phyloP scores from a whole-genome alignment of 805 yeast species.

The Candida michaelii region DNA sequence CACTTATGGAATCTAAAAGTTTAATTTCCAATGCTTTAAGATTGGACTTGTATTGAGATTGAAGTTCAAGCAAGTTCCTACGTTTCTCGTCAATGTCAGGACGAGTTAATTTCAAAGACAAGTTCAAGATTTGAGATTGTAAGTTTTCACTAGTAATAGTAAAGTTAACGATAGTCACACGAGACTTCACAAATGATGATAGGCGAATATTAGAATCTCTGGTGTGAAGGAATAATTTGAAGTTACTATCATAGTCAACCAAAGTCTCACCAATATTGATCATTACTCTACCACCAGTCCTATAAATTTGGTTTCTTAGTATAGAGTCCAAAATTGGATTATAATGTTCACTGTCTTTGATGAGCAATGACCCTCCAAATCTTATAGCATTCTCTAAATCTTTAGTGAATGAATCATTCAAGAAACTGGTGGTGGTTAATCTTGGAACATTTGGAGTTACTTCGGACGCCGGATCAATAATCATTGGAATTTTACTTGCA shows the following conservation, averaged over 20 bases:
- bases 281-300: slow-evolving; percentile 68
- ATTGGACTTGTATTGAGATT: slow-evolving; percentile 57
- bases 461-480: slow-evolving; percentile 71
- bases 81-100: slow-evolving; percentile 71
- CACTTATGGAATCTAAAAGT: slow-evolving; percentile 57
- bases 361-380: slow-evolving; percentile 74
- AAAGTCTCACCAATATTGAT: slow-evolving; percentile 61
- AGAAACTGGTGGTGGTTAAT: slow-evolving; percentile 63
- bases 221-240: slow-evolving; percentile 61
- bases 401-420: slow-evolving; percentile 63
- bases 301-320: slow-evolving; percentile 57
- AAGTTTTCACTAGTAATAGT: slow-evolving; percentile 68
- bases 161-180: slow-evolving; percentile 68
- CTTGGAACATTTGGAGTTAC: slow-evolving; percentile 31
- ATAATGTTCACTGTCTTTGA: slow-evolving; percentile 77
- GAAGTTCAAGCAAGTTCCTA: slow-evolving; percentile 50
- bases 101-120: slow-evolving; percentile 50
- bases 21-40: slow-evolving; percentile 57
- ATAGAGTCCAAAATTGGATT: slow-evolving; percentile 73
- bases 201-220: slow-evolving; percentile 50
- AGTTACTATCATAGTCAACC: slow-evolving; percentile 66
- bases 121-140: slow-evolving; percentile 60
- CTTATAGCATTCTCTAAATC: slow-evolving; percentile 77
- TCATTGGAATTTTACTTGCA: slow-evolving; percentile 45
- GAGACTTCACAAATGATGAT: slow-evolving; percentile 56